Conservation (phyloP, 768 basidiomycete species). For the Rhodotorula graminis region DNA sequence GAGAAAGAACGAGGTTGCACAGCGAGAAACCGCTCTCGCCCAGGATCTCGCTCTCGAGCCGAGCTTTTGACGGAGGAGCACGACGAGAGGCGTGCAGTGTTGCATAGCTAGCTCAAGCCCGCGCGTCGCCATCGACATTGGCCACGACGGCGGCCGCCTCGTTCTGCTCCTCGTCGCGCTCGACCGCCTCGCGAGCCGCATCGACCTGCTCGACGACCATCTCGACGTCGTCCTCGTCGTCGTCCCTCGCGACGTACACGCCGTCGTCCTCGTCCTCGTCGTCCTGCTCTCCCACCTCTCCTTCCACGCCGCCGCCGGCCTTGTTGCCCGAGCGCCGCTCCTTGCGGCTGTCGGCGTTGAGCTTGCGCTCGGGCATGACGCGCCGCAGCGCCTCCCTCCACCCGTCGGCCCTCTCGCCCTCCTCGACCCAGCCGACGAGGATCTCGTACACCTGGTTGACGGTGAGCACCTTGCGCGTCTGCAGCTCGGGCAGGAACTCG, state of each 20-base stretch:
- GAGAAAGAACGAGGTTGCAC: too few species aligned
- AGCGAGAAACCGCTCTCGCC: too few species aligned
- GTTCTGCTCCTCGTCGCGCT: neutral
- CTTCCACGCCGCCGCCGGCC: neutral
- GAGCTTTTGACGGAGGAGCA: too few species aligned
- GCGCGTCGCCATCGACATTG: neutral
- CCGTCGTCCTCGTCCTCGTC: constrained; percentile 3
- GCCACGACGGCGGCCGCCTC: neutral
- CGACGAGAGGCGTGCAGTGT: too few species aligned
- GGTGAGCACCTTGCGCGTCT: constrained; percentile 90
- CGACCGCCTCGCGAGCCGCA: neutral
- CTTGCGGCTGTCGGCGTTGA: constrained; percentile 51
- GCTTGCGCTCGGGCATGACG: constrained; percentile 91
- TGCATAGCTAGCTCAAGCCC: too few species aligned
- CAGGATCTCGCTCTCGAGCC: too few species aligned
- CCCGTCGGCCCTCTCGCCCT: constrained; percentile 45
- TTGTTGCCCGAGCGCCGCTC: neutral
- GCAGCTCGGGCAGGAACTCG: constrained; percentile 73
- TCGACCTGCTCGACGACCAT: too few species aligned
- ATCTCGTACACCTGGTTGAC: constrained; percentile 88
- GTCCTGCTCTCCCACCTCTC: neutral
- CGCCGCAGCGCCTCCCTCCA: constrained; percentile 82
- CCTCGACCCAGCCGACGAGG: constrained; percentile 79
- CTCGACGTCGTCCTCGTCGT: neutral
- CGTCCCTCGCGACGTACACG: neutral